Evolutionary conservation across 495 filamentous ascomycete species (phyloP), one percentile per base, ranked within the genome.

Genomic region (Aspergillus wentii): DNA sequence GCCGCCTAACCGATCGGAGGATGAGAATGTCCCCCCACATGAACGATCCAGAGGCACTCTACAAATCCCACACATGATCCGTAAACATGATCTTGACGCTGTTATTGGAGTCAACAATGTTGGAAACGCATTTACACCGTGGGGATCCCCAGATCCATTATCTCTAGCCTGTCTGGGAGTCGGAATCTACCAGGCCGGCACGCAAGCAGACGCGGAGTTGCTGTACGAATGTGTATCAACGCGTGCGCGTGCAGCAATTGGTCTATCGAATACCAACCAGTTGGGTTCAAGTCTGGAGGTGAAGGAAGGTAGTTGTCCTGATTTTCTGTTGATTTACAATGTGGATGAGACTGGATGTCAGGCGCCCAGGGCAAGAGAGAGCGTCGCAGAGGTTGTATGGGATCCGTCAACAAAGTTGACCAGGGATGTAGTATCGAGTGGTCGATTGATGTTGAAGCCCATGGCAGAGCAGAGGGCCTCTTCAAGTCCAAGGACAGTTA

Each of bases 71-170:
- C 62, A 78, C 1, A 66, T 88, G 72, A 83, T 88, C 19, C 60
- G 68, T 26, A 59, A 76, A 17, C 65, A 84, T 43, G 64, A 61
- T 0, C 49, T 88, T 2, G 66, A 79, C 33, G 80, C 69, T 1
- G 74, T 79, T 8, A 67, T 87, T 2, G 75, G 80, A 1, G 69
- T 87, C n/a, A 86, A 87, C 45, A 89, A 88, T 43, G 76, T 88
- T 13, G 83, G 83, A 2, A 88, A 88, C 56, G 79, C 83, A 0
- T 87, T 88, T 46, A 86, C 85, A 8, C 85, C 83, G 1, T 78
- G 81, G 44, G 85, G 83, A 0, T 75, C 62, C n/a, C 75, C 71
- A n/a, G 85, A 88, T 59, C 83, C 84, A 1, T 44, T 88, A 36
- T 62, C 64, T 13, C 49, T 86, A 32, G 81, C 81, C 26, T 79